Evolutionary conservation across 106 monocot species (phyloP), one percentile per base, ranked within the genome.

Genomic region (Ottelia alismoides): DNA sequence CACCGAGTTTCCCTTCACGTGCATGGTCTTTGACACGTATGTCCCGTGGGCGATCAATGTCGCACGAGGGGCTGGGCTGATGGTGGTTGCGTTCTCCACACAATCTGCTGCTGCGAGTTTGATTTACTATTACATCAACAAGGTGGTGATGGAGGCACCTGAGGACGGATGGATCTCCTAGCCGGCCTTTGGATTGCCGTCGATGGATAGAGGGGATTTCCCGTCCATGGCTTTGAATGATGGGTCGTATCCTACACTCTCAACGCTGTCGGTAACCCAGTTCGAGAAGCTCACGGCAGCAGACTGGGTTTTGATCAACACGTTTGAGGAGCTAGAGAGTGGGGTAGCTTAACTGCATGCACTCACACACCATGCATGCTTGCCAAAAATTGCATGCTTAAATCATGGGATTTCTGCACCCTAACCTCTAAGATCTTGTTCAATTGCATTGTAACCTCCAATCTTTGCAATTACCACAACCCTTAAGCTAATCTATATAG

Each of bases 221-320:
- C 83, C 83, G 20, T 74, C 79, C 16, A 10, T 73, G 27, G 19
- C 23, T 9, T 22, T 54, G 25, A 44, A n/a, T 2, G 59, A 51
- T 0, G 58, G 51, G n/a, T 45, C 48, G 31, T 67, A 68, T 52
- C 46, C 65, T 29, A 68, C 65, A 0, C 79, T 77, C 25, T n/a
- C 63, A 20, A 43, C 28, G 11, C 1, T 73, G 25, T 49, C 72
- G 22, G 14, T 76, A 60, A 54, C 63, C 9, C 87, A 87, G 64
- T 87, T 60, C 26, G 28, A 48, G 20, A 44, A 58, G 32, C n/a
- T 78, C 58, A 72, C 49, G 19, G 29, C 62, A 18, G 58, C 58
- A 0, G 82, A 78, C 25, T 32, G 47, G 35, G 59, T 87, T 20
- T 44, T 87, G 47, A 27, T 87, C 62, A 87, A 87, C 43, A 72